phyloP scores from a whole-genome alignment of 2,329 filamentous ascomycete genomes.

The Penicillium sp. region DNA sequence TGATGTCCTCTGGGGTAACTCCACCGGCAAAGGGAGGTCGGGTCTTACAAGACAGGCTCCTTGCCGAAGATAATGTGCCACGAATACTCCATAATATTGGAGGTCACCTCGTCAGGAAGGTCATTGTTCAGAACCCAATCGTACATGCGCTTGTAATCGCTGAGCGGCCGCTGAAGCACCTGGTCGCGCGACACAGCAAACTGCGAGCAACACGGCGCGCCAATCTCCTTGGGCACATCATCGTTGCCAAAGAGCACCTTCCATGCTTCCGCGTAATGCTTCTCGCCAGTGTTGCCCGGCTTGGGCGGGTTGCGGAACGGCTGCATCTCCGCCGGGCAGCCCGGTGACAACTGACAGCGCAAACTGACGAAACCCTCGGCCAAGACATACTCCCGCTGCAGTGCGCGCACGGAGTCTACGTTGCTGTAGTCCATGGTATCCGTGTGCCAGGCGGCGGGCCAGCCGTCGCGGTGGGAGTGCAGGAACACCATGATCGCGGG shows the following conservation, averaged over 20 bases:
- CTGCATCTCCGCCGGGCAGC: conserved; percentile 35
- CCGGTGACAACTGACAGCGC: conserved; percentile 50
- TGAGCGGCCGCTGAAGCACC: conserved; percentile 49
- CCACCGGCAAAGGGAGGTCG: no score
- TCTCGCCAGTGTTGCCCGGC: conserved; percentile 28
- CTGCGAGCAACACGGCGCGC: conserved; percentile 63
- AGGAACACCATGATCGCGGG: conserved; percentile 58
- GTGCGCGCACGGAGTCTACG: conserved; percentile 52
- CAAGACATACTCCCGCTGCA: conserved; percentile 54
- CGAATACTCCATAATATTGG: conserved; percentile 63
- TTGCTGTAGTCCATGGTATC: conserved; percentile 59
- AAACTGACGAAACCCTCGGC: conserved; percentile 61
- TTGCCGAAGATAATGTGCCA: conserved; percentile 60
- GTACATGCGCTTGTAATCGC: conserved; percentile 58
- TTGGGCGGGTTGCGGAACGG: conserved; percentile 27
- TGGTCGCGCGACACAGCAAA: conserved; percentile 60
- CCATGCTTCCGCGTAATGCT: conserved; percentile 35
- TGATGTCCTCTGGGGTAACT: neutral
- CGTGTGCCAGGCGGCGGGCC: conserved; percentile 56
- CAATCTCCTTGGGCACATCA: conserved; percentile 51
- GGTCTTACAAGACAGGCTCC: conserved; percentile 38
- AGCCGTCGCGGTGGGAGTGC: conserved; percentile 56
- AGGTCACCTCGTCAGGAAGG: conserved; percentile 56
- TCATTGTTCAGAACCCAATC: conserved; percentile 60
- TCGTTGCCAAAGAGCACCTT: conserved; percentile 25